A percentile compares a stretch with the other conserved stretches of the same genome.
Evolutionary conservation across 2,329 filamentous ascomycete species (phyloP).

Genomic region (Neoarthrinium moseri): DNA sequence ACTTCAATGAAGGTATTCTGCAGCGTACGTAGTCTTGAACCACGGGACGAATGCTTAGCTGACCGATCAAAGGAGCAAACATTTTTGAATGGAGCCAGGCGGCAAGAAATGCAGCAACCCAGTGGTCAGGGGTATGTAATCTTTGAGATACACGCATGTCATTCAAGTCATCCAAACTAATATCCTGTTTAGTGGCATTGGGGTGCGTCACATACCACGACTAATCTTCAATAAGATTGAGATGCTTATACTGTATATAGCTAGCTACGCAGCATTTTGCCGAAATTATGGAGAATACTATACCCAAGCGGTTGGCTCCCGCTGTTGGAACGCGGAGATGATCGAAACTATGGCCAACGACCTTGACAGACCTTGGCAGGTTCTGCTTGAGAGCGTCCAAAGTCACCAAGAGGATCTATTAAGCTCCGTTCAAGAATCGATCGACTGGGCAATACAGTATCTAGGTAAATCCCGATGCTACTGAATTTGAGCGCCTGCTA

Average conservation of each 20-base stretch:
- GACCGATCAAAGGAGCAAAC: background rate
- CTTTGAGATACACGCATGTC: too few species aligned
- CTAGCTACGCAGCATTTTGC: constrained; percentile 41
- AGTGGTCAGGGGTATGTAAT: constrained; percentile 4
- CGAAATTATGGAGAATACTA: constrained; percentile 35
- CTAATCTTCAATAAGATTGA: background rate
- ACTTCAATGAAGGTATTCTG: too few species aligned
- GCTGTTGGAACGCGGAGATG: constrained; percentile 46
- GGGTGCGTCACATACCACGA: background rate
- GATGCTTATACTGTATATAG: background rate
- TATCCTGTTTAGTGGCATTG: constrained; percentile 2
- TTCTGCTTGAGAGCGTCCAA: constrained; percentile 16
- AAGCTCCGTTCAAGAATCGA: constrained; percentile 14
- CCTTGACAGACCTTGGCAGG: constrained; percentile 30
- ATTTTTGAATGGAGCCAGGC: background rate
- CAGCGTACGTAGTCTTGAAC: too few species aligned
- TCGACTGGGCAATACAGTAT: constrained; percentile 10
- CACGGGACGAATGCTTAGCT: background rate
- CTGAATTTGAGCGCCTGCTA: background rate
- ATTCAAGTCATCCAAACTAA: background rate
- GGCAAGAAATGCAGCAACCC: background rate
- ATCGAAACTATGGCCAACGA: constrained; percentile 34
- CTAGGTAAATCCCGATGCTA: background rate
- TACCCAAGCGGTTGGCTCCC: constrained; percentile 23
- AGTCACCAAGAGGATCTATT: constrained; percentile 11